A percentile compares a stretch with the other conserved stretches of the same genome.
These are phyloP conservation scores for Emericellopsis terricola DNA, from an alignment of 495 filamentous ascomycete species.

Conservation along the genomic window DNA sequence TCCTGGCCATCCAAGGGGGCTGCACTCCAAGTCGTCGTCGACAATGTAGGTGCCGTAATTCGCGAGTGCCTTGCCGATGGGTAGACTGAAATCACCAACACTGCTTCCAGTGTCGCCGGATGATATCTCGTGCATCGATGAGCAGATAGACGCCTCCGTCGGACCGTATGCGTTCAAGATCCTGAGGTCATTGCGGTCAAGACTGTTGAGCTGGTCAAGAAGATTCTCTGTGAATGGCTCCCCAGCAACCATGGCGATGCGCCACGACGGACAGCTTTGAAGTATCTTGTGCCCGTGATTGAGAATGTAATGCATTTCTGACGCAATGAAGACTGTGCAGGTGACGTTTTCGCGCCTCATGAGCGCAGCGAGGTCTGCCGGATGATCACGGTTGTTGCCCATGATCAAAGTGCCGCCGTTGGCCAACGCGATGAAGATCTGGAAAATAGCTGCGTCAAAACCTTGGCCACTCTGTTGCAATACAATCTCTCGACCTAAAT, in stretches of 20 bases:
- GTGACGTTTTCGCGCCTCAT: conserved; percentile 9
- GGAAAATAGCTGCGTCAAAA: conserved; percentile 14
- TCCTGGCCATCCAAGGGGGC: conserved; percentile 12
- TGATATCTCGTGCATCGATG: background rate
- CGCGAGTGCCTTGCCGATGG: conserved; percentile 5
- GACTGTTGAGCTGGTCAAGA: conserved; percentile 3
- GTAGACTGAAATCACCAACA: background rate
- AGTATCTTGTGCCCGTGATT: conserved; percentile 3
- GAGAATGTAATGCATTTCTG: conserved; percentile 11
- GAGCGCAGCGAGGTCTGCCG: conserved; percentile 7
- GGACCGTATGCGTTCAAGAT: conserved; percentile 18
- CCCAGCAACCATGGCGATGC: conserved; percentile 9
- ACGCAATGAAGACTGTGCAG: conserved; percentile 7
- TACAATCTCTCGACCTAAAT: conserved; percentile 5
- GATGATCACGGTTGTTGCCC: conserved; percentile 9
- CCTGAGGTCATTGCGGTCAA: conserved; percentile 5
- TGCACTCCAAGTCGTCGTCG: conserved; percentile 15
- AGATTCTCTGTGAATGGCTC: conserved; percentile 7
- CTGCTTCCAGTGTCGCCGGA: background rate
- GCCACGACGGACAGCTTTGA: conserved; percentile 6
- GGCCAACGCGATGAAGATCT: conserved; percentile 11
- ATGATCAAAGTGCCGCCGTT: conserved; percentile 10
- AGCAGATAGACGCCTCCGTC: conserved; percentile 9
- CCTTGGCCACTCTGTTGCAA: conserved; percentile 12
- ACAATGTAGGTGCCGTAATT: conserved; percentile 22